A percentile compares a stretch with the other conserved stretches of the same genome.
Conservation (phyloP, 2,329 filamentous ascomycete genomes). For the Mycocentrospora acerina region DNA sequence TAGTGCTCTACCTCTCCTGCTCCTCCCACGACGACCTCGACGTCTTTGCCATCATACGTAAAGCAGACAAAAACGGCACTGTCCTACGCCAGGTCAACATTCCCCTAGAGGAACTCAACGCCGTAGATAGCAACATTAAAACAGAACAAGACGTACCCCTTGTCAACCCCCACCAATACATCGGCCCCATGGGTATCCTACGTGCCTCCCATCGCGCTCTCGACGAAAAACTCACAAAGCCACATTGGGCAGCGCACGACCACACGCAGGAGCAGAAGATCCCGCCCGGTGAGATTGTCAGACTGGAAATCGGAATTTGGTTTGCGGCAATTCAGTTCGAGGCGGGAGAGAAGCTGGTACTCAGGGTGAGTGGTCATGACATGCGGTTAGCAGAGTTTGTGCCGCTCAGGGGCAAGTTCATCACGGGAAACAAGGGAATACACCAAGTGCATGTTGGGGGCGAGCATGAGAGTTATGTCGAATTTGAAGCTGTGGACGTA, state of each 20-base stretch:
- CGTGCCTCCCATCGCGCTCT: conserved; percentile 6
- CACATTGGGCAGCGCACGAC: background rate
- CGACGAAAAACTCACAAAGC: background rate
- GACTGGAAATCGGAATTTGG: conserved; percentile 7
- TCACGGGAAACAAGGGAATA: too few relatives aligned
- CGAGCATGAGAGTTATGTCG: too few relatives aligned
- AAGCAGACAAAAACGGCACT: conserved; percentile 37
- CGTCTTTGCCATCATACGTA: conserved; percentile 9
- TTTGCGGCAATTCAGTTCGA: conserved; percentile 8
- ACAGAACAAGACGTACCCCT: conserved; percentile 3
- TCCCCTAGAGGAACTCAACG: conserved; percentile 23
- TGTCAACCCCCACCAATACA: too few relatives aligned
- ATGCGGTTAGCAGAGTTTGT: too few relatives aligned
- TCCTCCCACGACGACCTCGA: conserved; percentile 46
- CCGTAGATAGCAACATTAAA: conserved; percentile 2
- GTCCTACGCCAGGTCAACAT: conserved; percentile 46
- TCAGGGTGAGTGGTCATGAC: too few relatives aligned
- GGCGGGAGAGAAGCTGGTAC: conserved; percentile 4
- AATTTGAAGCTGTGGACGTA: too few relatives aligned
- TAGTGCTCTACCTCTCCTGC: conserved; percentile 45
- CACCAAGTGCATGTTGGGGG: too few relatives aligned
- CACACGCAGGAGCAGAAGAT: background rate
- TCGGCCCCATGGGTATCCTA: conserved; percentile 12
- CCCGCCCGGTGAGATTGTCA: background rate
- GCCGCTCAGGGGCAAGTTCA: too few relatives aligned